Conservation (phyloP, 2,329 filamentous ascomycete species). For the Epichloe brachyelytri region DNA sequence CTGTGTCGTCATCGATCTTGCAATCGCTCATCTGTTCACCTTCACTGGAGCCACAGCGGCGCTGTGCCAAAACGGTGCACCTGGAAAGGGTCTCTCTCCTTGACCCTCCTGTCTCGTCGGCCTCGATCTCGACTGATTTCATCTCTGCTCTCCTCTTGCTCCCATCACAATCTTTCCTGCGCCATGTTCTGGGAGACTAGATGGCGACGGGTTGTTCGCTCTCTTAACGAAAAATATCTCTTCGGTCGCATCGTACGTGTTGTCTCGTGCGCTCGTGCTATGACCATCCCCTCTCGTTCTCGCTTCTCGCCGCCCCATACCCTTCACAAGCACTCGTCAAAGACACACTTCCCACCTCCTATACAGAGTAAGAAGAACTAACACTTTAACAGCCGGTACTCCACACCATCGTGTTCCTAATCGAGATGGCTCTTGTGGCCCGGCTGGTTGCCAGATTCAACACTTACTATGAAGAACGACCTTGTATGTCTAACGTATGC, state of each 20-base stretch:
- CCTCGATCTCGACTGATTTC: neutral
- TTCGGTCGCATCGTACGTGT: slow-evolving; percentile 58
- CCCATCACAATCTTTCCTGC: neutral
- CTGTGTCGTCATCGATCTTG: slow-evolving; percentile 2
- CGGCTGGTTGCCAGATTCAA: slow-evolving; percentile 82
- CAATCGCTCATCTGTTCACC: neutral
- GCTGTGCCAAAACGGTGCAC: neutral
- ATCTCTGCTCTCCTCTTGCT: neutral
- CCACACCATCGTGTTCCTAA: slow-evolving; percentile 69
- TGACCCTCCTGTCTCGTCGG: neutral
- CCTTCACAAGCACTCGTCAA: neutral
- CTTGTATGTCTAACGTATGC: slow-evolving; percentile 40
- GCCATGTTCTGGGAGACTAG: slow-evolving; percentile 46
- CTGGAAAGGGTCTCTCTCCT: neutral
- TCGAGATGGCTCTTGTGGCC: slow-evolving; percentile 79
- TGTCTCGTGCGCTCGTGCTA: neutral
- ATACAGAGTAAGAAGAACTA: neutral
- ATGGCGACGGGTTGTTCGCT: slow-evolving; percentile 47
- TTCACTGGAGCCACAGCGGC: neutral
- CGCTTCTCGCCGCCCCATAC: neutral
- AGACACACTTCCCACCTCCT: neutral
- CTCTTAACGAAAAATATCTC: slow-evolving; percentile 53
- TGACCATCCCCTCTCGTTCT: neutral
- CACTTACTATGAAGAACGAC: slow-evolving; percentile 81
- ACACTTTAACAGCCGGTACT: slow-evolving; percentile 57